A percentile compares a stretch with the other conserved stretches of the same genome.
These are phyloP conservation scores for Colletotrichum sp. DNA, from an alignment of 2,329 filamentous ascomycete species.

Conservation along the genomic window DNA sequence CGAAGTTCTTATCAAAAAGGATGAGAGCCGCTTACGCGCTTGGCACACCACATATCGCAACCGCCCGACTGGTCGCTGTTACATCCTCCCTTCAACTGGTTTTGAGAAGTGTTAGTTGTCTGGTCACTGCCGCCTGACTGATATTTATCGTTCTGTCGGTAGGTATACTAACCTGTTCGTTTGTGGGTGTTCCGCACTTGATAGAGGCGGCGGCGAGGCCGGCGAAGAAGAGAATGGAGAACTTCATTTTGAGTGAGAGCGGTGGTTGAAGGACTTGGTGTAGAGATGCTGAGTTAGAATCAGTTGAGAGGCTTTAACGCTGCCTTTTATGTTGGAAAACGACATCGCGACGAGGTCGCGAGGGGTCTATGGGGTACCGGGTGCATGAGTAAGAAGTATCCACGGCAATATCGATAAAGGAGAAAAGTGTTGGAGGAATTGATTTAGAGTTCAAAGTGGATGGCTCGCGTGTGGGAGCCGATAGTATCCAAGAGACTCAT, in stretches of 20 bases:
- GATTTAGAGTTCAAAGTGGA: background rate
- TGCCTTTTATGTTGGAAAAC: background rate
- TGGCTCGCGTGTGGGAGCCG: background rate
- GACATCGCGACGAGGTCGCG: background rate
- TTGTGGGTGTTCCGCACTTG: background rate
- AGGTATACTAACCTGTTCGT: background rate
- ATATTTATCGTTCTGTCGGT: background rate
- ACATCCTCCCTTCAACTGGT: background rate
- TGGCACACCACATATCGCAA: background rate
- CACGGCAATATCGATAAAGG: background rate
- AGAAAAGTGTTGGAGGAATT: background rate
- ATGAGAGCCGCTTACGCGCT: background rate
- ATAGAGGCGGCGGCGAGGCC: background rate
- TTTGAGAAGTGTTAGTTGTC: background rate
- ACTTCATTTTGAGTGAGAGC: background rate
- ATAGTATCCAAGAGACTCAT: background rate
- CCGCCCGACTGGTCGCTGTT: background rate
- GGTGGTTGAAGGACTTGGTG: no score
- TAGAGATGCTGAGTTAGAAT: background rate
- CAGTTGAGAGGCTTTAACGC: accelerated
- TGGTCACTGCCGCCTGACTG: accelerated
- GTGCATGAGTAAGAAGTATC: background rate
- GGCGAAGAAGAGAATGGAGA: background rate
- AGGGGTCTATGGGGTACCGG: background rate
- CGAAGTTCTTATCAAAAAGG: background rate